Conservation (phyloP, 768 basidiomycete species). For the Saitozyma sp. region DNA sequence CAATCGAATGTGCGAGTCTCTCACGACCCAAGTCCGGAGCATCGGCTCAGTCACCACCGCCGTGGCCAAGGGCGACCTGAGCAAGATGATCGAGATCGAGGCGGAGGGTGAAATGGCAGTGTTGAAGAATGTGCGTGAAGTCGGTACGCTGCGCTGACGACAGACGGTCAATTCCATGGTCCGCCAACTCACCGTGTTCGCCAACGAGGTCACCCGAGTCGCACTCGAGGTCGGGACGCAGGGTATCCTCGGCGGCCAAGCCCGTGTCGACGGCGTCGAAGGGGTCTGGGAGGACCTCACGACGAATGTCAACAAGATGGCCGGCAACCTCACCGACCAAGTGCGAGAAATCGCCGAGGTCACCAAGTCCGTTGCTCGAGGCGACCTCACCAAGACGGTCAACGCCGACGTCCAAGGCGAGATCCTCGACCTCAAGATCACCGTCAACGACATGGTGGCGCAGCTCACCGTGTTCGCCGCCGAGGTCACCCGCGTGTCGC, state of each 20-base stretch:
- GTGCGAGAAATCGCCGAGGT: conserved; percentile 55
- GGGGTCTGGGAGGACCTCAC: conserved; percentile 52
- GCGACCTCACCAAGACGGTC: conserved; percentile 51
- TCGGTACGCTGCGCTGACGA: neutral
- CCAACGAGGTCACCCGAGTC: conserved; percentile 52
- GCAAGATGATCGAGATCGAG: conserved; percentile 75
- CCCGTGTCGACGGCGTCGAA: conserved; percentile 52
- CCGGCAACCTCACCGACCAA: conserved; percentile 53
- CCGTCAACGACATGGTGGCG: conserved; percentile 54
- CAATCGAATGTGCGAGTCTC: conserved; percentile 55
- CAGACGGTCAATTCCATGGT: conserved; percentile 54
- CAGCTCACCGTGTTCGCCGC: conserved; percentile 55
- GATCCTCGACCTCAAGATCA: conserved; percentile 52
- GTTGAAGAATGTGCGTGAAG: conserved; percentile 53
- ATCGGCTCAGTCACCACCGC: conserved; percentile 55
- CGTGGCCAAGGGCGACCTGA: conserved; percentile 56
- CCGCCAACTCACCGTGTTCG: conserved; percentile 48
- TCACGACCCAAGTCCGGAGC: conserved; percentile 56
- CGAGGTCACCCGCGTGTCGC: conserved; percentile 64
- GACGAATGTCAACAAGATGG: conserved; percentile 54
- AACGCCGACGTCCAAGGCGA: conserved; percentile 53
- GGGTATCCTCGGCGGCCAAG: conserved; percentile 52
- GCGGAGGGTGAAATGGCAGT: conserved; percentile 81
- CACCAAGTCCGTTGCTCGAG: conserved; percentile 53
- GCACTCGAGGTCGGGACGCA: conserved; percentile 53